Base-by-base conservation (phyloP, 2,329 filamentous ascomycete species). In the Grosmannia huntii region DNA sequence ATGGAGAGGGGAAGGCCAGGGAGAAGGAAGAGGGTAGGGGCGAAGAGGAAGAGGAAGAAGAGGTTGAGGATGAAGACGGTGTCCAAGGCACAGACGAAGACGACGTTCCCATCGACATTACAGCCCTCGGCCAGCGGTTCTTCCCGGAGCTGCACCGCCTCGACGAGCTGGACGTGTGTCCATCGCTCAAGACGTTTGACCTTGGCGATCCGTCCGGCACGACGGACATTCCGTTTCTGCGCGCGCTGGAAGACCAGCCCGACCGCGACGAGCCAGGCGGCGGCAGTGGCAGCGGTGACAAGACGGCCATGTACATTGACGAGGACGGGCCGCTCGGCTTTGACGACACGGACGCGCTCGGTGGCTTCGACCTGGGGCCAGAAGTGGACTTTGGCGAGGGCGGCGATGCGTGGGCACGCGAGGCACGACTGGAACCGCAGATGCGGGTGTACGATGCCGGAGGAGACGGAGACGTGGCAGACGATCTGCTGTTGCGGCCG, bases 321-420 rank as follows among this genome's bases (percentile, higher is more conserved):
- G 90, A 91, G 44, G 90, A 95, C 61, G 90, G 90, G 64, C 86
- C 85, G 19, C 80, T 83, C 58, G 90, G 88, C 12, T 95, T 95
- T 64, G 87, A 90, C 61, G 85, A 89, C 62, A 87, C 91, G 64
- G 90, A 91, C 63, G 81, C 79, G 44, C 74, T 91, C 44, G 88
- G 84, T 50, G 85, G 80, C 53, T 89, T 89, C 57, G 86, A 89
- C 62, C 73, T 86, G 52, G 81, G 83, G 52, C 76, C 73, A 7
- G 87, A 95, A 62, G 82, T 90, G 58, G 89, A 88, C 14, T 99
- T 99, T 68, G 94, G 94, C 28, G 91, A 97, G 69, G 94, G 94
- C 60, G 94, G 94, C 62, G 94, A 99, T 70, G 89, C 87, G 1
- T 99, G 94, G 92, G 94, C 92, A 5, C 84, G 85, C 64, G 90